Evolutionary conservation across 768 basidiomycete genomes (phyloP), one percentile per base, ranked within the genome.

Genomic region (Rubroboletus satanas): DNA sequence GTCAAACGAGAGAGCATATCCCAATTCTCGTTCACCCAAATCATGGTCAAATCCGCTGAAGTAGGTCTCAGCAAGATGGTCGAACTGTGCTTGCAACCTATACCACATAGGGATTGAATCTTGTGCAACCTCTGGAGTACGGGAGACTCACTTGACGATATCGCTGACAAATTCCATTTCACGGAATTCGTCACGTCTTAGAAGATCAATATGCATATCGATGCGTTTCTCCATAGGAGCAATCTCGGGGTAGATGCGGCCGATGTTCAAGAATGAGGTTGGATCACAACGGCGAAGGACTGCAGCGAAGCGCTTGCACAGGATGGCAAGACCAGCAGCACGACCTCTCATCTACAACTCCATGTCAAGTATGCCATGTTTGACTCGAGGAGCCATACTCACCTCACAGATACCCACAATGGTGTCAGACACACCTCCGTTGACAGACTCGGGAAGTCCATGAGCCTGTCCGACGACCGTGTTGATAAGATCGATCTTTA

Each of bases 331-430:
- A 45, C 84, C 81, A 1, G 88, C 84, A 29, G 97, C 81, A 39
- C 88, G 87, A 18, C 90, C 87, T 54, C 93, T 80, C 81, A 98
- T 87, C 90, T 93, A 45, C 9, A 7, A 55, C 35, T 14, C 35
- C 10, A 41, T 35, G 56, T 49, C 26, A 55, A 21, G 23, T 28
- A 6, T 32, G 43, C 11, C 29, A 46, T 18, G 7, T 23, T 49
- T 9, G 51, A 39, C 39, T n/a, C 28, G 31, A 45, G 18, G 31
- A 49, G 26, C 8, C 5, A 39, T 18, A 64, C 79, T 31, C 57
- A 90, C 91, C 79, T 98, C 96, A 72, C 96, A 98, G 36, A 97
- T 84, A 17, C 92, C 92, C n/a, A 97, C 93, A 12, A 98, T 79
- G 1, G 79, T 80, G 50, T 97, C 95, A 0, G 92, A 87, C 0